Conservation (phyloP, 2,329 filamentous ascomycete species). For the Fusarium acutatum region DNA sequence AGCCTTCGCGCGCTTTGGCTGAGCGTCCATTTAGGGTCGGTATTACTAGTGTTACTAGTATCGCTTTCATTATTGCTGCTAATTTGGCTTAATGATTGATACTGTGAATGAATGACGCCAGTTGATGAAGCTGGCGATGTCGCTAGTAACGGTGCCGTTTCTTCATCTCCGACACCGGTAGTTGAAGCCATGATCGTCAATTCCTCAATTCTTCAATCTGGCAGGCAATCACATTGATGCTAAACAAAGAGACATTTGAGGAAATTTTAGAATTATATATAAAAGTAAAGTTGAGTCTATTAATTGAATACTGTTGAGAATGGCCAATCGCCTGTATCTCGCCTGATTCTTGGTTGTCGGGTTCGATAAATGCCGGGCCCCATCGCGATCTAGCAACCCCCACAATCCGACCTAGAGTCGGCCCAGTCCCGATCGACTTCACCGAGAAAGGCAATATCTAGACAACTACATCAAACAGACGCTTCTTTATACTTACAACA, state of each 20-base stretch:
- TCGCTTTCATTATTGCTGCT: neutral
- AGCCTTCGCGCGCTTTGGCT: conserved; percentile 47
- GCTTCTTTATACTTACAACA: neutral
- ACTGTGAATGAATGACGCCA: neutral
- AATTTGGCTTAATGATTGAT: neutral
- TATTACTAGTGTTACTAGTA: neutral
- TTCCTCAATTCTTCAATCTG: neutral
- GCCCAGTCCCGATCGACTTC: conserved; percentile 15
- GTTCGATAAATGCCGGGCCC: neutral
- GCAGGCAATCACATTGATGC: neutral
- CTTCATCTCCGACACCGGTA: conserved; percentile 21
- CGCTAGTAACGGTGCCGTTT: conserved; percentile 12
- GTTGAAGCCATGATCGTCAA: conserved; percentile 10
- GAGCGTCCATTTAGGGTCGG: conserved; percentile 16
- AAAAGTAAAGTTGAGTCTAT: neutral
- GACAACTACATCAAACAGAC: neutral
- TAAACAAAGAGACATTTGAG: neutral
- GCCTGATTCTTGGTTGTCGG: conserved; percentile 18
- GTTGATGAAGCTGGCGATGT: neutral
- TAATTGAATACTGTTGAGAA: neutral
- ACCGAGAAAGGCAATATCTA: neutral
- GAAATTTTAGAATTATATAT: neutral
- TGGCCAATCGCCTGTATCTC: neutral
- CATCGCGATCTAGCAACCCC: neutral
- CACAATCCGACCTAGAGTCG: conserved; percentile 10